Percentiles rank a stretch among this genome's conserved stretches.
Evolutionary conservation across 2,329 filamentous ascomycete genomes (phyloP).

Genomic region (Periconia digitata): DNA sequence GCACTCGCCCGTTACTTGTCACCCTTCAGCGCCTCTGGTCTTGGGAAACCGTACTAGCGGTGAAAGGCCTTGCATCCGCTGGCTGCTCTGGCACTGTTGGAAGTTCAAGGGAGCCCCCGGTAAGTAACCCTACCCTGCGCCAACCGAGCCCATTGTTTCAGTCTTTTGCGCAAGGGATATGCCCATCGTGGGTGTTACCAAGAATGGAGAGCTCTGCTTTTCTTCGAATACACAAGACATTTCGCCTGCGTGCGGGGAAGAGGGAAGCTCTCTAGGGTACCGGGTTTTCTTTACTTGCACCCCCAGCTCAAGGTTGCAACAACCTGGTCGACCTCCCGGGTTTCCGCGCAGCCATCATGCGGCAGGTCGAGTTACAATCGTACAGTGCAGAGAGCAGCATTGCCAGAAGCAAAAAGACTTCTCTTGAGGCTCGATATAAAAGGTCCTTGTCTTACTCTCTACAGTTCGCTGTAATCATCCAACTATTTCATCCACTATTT

Average conservation of each 20-base stretch:
- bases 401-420: neutral
- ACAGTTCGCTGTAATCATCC: neutral
- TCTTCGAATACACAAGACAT: neutral
- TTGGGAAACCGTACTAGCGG: neutral
- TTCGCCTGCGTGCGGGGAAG: neutral
- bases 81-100: neutral
- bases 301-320: neutral
- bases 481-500: neutral
- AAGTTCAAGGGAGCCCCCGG: neutral
- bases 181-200: neutral
- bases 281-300: neutral
- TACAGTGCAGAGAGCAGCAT: neutral
- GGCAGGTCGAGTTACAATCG: neutral
- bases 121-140: neutral
- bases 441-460: neutral
- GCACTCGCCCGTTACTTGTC: slow-evolving; percentile 14
- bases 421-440: neutral
- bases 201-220: neutral
- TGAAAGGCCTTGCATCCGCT: neutral
- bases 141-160: slow-evolving; percentile 1
- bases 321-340: neutral
- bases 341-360: neutral
- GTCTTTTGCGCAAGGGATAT: neutral
- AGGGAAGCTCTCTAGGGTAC: neutral
- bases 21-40: neutral